These are phyloP conservation scores for Dimargaris xerosporica DNA, from an alignment of 192 early-diverging fungal species.

Conservation along the genomic window DNA sequence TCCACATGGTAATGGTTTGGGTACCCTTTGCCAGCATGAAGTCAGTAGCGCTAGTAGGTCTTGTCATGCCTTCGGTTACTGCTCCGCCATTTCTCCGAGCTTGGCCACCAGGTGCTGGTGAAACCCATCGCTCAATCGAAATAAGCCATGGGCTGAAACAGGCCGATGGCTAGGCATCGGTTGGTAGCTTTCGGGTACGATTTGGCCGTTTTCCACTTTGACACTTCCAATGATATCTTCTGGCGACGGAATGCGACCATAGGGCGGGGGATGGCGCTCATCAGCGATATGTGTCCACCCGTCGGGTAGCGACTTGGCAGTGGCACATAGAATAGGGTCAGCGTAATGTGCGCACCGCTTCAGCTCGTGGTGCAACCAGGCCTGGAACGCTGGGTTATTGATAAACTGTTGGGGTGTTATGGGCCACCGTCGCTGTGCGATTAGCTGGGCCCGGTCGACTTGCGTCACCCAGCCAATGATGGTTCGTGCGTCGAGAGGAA, in stretches of 20 bases:
- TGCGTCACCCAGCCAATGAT: slow-evolving; percentile 8
- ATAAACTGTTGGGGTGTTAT: background rate
- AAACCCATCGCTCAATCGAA: slow-evolving; percentile 32
- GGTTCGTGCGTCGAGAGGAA: background rate
- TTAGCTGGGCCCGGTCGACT: background rate
- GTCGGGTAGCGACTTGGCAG: background rate
- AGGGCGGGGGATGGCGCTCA: slow-evolving; percentile 18
- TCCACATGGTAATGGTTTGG: too few relatives aligned
- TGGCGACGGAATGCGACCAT: slow-evolving; percentile 34
- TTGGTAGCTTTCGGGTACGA: slow-evolving; percentile 31
- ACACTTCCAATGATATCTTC: slow-evolving; percentile 50
- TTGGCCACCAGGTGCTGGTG: slow-evolving; percentile 19
- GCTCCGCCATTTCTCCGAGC: slow-evolving; percentile 12
- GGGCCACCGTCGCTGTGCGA: background rate
- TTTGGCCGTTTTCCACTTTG: slow-evolving; percentile 28
- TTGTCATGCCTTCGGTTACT: too few relatives aligned
- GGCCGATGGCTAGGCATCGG: slow-evolving; percentile 41
- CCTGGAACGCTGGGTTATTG: background rate
- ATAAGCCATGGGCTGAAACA: slow-evolving; percentile 32
- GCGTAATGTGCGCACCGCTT: background rate
- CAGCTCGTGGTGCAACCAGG: slow-evolving; percentile 3
- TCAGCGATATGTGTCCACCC: slow-evolving; percentile 9
- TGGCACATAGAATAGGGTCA: background rate
- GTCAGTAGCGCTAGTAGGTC: too few relatives aligned
- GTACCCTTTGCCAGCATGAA: too few relatives aligned